These are phyloP conservation scores for Lactarius pseudohatsudake DNA, from an alignment of 768 basidiomycete species.

Conservation along the genomic window DNA sequence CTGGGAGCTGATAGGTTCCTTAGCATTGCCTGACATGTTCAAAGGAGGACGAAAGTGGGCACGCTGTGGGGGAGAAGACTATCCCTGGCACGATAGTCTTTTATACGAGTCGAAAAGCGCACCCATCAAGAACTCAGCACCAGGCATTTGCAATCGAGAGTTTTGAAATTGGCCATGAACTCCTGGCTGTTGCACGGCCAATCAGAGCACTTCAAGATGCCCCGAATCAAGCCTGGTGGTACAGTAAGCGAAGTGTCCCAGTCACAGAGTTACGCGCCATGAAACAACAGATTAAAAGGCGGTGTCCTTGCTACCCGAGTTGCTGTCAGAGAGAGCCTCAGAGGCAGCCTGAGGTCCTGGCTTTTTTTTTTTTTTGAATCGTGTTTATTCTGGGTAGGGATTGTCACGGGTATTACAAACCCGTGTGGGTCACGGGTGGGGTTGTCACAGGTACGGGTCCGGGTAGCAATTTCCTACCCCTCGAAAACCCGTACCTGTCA, in stretches of 20 bases:
- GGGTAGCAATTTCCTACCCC: too few relatives aligned
- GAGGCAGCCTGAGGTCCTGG: too few relatives aligned
- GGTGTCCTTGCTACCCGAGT: background rate
- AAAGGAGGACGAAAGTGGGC: background rate
- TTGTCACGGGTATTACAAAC: too few relatives aligned
- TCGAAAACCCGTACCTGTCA: too few relatives aligned
- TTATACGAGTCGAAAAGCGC: slow-evolving; percentile 6
- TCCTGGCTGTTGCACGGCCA: background rate
- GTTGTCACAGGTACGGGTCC: too few relatives aligned
- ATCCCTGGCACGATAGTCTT: background rate
- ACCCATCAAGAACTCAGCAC: background rate
- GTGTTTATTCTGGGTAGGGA: too few relatives aligned
- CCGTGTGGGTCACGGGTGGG: too few relatives aligned
- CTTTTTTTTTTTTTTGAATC: too few relatives aligned
- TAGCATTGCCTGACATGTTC: background rate
- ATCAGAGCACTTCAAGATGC: background rate
- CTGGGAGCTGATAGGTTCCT: slow-evolving; percentile 9
- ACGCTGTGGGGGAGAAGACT: background rate
- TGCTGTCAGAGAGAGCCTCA: background rate
- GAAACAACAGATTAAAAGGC: background rate
- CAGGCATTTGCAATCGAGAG: background rate
- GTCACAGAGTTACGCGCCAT: background rate
- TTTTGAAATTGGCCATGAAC: background rate
- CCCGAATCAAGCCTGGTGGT: background rate
- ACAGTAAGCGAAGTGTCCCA: background rate